Evolutionary conservation across 768 basidiomycete genomes (phyloP), one percentile per base, ranked within the genome.

Genomic region (Hypholoma sublateritium): DNA sequence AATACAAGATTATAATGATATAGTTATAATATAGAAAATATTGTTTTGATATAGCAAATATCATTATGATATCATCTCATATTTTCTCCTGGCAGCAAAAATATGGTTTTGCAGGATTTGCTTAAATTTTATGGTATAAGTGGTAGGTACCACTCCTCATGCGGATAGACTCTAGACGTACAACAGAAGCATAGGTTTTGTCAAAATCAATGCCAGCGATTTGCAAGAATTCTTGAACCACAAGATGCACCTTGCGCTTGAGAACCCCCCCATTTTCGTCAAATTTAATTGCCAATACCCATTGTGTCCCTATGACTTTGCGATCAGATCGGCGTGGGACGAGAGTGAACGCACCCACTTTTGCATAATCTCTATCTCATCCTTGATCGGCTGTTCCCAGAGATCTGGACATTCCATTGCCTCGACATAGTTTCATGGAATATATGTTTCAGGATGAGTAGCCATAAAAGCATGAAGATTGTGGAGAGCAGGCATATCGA

Each of bases 161-260:
- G 25, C 25, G 25, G 25, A 28, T 28, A 28, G 25, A 64, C 49
- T 66, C 56, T 17, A 65, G 50, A 4, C 59, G 50, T 21, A 57
- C 62, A 16, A 65, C 58, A 0, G 62, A 44, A 0, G 64, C 57
- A 28, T 62, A 67, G 1, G 61, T 65, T 34, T 67, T 53, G 32
- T 59, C 46, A 55, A 61, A 76, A 55, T 75, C 72, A 17, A 74
- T 46, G 3, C 77, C 74, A 2, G 59, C 62, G 4, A 68, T 41
- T 41, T 41, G 39, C 17, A 11, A 41, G 62, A 67, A 77, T 1
- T 64, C 65, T 52, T 67, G 62, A 13, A 63, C 62, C 1, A 68
- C 63, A 28, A 28, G 25, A 7, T 7, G 25, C 25, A 7, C 25
- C 25, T 28, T 28, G 3, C 25, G 25, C 7, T 65, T 57, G 1